phyloP scores from a whole-genome alignment of 176 grass and related monocot species.

The Oryza meyeriana region DNA sequence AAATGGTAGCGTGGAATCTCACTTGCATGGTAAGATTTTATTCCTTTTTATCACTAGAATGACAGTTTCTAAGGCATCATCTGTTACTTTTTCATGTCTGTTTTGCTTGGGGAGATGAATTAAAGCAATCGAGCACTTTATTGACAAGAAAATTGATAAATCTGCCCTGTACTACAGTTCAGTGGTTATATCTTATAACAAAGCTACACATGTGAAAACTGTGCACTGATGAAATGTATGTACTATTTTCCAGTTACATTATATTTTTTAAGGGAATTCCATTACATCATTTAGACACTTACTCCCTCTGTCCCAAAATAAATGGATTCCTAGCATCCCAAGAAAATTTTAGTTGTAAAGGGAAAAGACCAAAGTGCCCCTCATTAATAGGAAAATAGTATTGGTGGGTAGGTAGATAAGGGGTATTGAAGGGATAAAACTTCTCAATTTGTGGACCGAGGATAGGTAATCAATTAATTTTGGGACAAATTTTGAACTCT shows the following conservation, averaged over 20 bases:
- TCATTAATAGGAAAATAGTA: too few species aligned
- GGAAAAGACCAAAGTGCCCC: too few species aligned
- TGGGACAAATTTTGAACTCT: too few species aligned
- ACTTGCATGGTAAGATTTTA: constrained; percentile 73
- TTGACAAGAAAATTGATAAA: constrained; percentile 10
- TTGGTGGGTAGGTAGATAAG: too few species aligned
- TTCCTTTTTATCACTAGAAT: background rate
- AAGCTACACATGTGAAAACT: constrained; percentile 7
- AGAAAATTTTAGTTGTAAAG: too few species aligned
- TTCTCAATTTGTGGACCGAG: too few species aligned
- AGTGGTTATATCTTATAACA: background rate
- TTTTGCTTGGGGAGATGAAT: constrained; percentile 20
- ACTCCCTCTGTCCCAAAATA: too few species aligned
- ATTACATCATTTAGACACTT: too few species aligned
- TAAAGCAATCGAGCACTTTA: constrained; percentile 6
- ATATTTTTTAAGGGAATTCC: background rate
- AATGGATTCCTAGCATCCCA: too few species aligned
- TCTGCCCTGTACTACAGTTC: background rate
- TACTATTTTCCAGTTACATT: constrained; percentile 4
- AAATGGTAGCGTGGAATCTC: constrained; percentile 88
- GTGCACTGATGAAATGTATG: background rate
- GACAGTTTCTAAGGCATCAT: constrained; percentile 31
- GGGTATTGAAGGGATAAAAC: too few species aligned
- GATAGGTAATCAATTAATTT: too few species aligned
- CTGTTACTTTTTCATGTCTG: background rate